Conservation (phyloP, 2,329 filamentous ascomycete genomes). For the Myriosclerotinia curreyana region DNA sequence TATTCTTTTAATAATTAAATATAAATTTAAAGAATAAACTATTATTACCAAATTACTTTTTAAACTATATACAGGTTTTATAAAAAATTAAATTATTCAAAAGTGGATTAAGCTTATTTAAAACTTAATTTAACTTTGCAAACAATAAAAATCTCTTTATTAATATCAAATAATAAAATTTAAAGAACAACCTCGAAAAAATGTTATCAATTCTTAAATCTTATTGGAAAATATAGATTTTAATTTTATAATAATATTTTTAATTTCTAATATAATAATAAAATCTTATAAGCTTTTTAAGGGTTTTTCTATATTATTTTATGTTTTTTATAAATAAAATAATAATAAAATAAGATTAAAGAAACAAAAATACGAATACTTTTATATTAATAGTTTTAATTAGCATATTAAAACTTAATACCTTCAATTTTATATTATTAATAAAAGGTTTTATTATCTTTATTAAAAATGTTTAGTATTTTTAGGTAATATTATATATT, state of each 20-base stretch:
- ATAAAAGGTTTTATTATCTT: conserved; percentile 15
- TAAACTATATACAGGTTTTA: neutral
- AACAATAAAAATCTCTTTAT: neutral
- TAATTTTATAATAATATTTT: neutral
- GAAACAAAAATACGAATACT: neutral
- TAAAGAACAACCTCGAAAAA: neutral
- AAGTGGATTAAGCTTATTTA: neutral
- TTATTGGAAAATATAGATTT: neutral
- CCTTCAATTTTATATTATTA: conserved; percentile 6
- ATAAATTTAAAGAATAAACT: neutral
- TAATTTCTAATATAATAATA: neutral
- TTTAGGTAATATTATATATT: conserved; percentile 16
- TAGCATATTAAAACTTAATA: conserved; percentile 10
- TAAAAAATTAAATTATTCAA: neutral
- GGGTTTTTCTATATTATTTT: neutral
- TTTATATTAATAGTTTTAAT: neutral
- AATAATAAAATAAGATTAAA: too few species aligned
- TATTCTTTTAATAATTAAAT: neutral
- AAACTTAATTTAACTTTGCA: neutral
- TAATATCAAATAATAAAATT: neutral
- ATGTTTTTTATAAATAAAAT: neutral
- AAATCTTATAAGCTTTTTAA: neutral
- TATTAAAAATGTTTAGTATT: conserved; percentile 21
- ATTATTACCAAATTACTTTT: neutral
- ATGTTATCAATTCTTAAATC: neutral